These are phyloP conservation scores for Colletotrichum tanaceti DNA, from an alignment of 2,329 filamentous ascomycete genomes.

Conservation along the genomic window DNA sequence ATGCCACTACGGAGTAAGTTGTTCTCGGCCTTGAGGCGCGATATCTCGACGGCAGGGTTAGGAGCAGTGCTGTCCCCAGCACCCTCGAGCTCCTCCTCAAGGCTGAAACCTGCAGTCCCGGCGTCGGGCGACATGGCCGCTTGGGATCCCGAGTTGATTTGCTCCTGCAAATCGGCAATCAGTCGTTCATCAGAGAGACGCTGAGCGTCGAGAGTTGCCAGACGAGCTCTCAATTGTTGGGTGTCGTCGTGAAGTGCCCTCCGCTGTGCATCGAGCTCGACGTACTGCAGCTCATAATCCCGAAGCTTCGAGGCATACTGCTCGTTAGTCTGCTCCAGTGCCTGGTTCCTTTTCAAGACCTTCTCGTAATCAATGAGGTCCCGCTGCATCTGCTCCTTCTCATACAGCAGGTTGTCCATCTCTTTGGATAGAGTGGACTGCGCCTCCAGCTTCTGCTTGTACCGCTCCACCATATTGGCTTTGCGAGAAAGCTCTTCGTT, in stretches of 20 bases:
- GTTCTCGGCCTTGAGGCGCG: conserved; percentile 71
- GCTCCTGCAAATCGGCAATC: conserved; percentile 70
- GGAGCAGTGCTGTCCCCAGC: conserved; percentile 55
- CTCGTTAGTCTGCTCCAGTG: conserved; percentile 51
- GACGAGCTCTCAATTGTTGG: conserved; percentile 53
- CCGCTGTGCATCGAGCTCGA: conserved; percentile 55
- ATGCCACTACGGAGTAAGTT: conserved; percentile 67
- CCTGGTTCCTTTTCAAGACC: conserved; percentile 51
- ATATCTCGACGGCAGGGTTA: conserved; percentile 63
- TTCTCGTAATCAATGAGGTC: conserved; percentile 53
- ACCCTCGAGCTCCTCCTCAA: conserved; percentile 71
- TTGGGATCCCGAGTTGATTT: conserved; percentile 55
- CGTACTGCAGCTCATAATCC: conserved; percentile 52
- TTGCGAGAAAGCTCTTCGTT: conserved; percentile 70
- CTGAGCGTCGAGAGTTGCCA: conserved; percentile 56
- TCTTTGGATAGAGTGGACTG: conserved; percentile 67
- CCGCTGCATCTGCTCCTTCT: conserved; percentile 64
- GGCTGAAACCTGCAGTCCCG: conserved; percentile 54
- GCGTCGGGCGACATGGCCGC: conserved; percentile 32
- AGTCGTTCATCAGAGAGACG: conserved; percentile 63
- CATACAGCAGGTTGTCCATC: conserved; percentile 65
- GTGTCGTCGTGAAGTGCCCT: conserved; percentile 60
- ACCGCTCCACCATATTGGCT: conserved; percentile 71
- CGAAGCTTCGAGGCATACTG: conserved; percentile 47
- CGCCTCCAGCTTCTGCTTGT: conserved; percentile 71